Conservation (phyloP, 2,329 filamentous ascomycete genomes). For the Fusarium keratoplasticum region DNA sequence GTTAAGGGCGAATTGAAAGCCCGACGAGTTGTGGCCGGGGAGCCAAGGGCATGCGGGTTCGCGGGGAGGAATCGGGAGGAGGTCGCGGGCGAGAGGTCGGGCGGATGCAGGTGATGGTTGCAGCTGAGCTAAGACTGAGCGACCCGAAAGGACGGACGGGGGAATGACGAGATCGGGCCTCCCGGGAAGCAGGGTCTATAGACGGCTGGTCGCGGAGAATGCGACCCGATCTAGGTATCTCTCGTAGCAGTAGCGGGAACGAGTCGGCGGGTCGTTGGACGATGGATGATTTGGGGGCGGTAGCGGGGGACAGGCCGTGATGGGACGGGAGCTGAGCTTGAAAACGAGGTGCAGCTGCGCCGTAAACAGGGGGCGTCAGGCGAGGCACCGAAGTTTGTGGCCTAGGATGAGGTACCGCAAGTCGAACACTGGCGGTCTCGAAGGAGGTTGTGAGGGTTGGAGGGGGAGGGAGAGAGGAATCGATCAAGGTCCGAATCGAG, state of each 20-base stretch:
- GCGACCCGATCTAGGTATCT: conserved; percentile 45
- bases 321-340: conserved; percentile 6
- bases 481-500: conserved; percentile 20
- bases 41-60: conserved; percentile 37
- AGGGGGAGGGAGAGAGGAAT: conserved; percentile 8
- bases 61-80: conserved; percentile 18
- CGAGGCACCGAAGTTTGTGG: background rate
- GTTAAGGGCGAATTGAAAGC: conserved; percentile 27
- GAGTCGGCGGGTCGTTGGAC: conserved; percentile 34
- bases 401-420: conserved; percentile 4
- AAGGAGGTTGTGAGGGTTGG: conserved; percentile 21
- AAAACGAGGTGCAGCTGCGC: conserved; percentile 26
- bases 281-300: conserved; percentile 41
- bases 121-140: conserved; percentile 17
- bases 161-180: conserved; percentile 19
- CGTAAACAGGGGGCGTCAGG: conserved; percentile 21
- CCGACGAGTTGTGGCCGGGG: conserved; percentile 15
- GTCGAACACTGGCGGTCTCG: conserved; percentile 6
- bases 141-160: conserved; percentile 3
- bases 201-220: conserved; percentile 46
- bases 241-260: conserved; percentile 28
- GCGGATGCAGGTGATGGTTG: conserved; percentile 25
- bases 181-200: conserved; percentile 23
- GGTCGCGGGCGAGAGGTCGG: conserved; percentile 26
- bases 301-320: conserved; percentile 23